Conservation (phyloP, 306 rosid genomes). For the Inga laurina region DNA sequence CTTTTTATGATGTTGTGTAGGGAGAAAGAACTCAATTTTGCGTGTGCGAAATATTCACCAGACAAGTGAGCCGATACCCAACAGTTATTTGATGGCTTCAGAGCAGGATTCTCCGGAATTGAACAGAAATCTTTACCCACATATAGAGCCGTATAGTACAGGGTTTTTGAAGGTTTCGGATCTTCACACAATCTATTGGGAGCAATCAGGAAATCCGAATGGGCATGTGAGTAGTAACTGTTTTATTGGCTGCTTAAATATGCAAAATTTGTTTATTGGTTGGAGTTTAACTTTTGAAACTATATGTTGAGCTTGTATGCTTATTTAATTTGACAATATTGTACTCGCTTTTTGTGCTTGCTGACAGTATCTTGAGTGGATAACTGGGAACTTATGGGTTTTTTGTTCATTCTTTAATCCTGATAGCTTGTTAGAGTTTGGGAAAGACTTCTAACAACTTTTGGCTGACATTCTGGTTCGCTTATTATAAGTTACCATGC, state of each 20-base stretch:
- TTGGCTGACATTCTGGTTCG: not conserved
- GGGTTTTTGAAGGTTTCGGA: conserved; percentile 84
- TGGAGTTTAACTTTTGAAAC: not conserved
- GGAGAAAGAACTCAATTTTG: conserved; percentile 38
- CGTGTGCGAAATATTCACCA: conserved; percentile 42
- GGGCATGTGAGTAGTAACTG: conserved; percentile 74
- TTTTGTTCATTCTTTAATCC: not conserved
- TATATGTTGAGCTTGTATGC: conserved; percentile 4
- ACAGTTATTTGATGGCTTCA: conserved; percentile 55
- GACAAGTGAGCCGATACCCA: conserved; percentile 37
- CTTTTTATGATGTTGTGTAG: conserved; percentile 35
- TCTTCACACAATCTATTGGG: conserved; percentile 83
- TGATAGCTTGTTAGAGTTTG: conserved; percentile 1
- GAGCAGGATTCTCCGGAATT: conserved; percentile 47
- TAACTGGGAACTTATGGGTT: not conserved
- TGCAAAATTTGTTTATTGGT: not conserved
- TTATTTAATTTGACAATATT: not conserved
- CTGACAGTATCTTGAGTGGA: not conserved
- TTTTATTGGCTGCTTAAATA: not conserved
- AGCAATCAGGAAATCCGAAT: conserved; percentile 84
- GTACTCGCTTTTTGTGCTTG: not conserved
- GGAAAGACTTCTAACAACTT: not conserved
- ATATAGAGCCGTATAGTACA: conserved; percentile 62
- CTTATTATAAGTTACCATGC: not conserved
- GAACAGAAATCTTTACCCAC: conserved; percentile 57